Percentiles rank a stretch among this genome's conserved stretches.
Conservation (phyloP, 2,329 filamentous ascomycete genomes). For the Allantophomopsis lycopodina region DNA sequence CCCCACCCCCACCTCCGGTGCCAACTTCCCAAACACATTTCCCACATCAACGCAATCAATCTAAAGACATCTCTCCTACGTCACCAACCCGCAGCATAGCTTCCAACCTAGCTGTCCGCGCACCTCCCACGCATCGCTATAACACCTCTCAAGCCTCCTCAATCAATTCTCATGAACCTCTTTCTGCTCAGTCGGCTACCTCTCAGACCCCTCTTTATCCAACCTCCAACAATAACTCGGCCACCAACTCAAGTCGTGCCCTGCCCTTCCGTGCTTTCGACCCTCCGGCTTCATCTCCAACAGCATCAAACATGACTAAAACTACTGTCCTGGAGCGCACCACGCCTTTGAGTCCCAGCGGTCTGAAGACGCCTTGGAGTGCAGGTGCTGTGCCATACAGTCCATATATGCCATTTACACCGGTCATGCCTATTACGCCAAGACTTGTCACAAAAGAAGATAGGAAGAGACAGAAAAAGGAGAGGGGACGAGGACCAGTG, state of each 20-base stretch:
- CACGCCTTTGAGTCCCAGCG: slow-evolving; percentile 37
- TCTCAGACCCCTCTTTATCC: slow-evolving; percentile 3
- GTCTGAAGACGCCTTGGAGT: slow-evolving; percentile 47
- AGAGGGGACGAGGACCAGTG: slow-evolving; percentile 49
- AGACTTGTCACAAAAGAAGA: slow-evolving; percentile 58
- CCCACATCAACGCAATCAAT: slow-evolving; percentile 6
- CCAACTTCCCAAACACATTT: slow-evolving; percentile 30
- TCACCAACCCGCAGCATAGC: slow-evolving; percentile 14
- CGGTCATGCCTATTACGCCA: slow-evolving; percentile 65
- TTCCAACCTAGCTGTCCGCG: slow-evolving; percentile 10
- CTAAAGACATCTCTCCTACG: slow-evolving; percentile 4
- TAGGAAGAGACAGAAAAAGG: slow-evolving; percentile 51
- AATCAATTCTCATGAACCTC: neutral
- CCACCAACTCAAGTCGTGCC: slow-evolving; percentile 17
- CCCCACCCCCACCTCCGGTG: slow-evolving; percentile 40
- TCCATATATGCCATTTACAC: slow-evolving; percentile 69
- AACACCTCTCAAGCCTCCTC: slow-evolving; percentile 4
- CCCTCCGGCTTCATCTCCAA: slow-evolving; percentile 32
- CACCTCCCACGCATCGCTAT: slow-evolving; percentile 6
- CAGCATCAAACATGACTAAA: slow-evolving; percentile 34
- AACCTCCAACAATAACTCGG: slow-evolving; percentile 7
- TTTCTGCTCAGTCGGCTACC: slow-evolving; percentile 1
- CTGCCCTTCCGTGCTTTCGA: slow-evolving; percentile 51
- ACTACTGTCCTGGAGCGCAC: slow-evolving; percentile 50
- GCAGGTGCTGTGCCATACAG: slow-evolving; percentile 55